These are phyloP conservation scores for Nitzschia inconspicua DNA, from an alignment of 108 stramenopile species.

Conservation along the genomic window DNA sequence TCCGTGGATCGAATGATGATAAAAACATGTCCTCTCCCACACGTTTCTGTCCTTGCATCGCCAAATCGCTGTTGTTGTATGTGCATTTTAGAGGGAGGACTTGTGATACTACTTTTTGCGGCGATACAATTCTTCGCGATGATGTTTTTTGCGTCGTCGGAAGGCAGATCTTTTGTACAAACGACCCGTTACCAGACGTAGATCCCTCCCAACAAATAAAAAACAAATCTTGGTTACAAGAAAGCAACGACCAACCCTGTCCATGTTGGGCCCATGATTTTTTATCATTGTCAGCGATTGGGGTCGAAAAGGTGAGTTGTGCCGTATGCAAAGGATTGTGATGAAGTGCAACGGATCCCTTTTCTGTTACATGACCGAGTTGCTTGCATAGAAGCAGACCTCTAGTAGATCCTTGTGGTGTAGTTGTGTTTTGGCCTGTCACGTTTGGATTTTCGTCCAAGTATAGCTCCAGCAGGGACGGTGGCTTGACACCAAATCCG, in stretches of 20 bases:
- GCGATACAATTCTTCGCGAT: background rate
- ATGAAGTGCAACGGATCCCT: slow-evolving; percentile 5
- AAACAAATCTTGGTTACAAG: slow-evolving; percentile 20
- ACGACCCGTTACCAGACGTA: slow-evolving; percentile 38
- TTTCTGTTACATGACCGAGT: background rate
- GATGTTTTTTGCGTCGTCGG: background rate
- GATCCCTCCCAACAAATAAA: slow-evolving; percentile 85
- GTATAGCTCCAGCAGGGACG: slow-evolving; percentile 6
- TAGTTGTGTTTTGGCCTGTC: too few species aligned
- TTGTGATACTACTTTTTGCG: background rate
- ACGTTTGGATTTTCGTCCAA: slow-evolving; percentile 1
- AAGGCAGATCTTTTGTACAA: slow-evolving; percentile 32
- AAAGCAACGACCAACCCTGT: slow-evolving; percentile 71
- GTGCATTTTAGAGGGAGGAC: background rate
- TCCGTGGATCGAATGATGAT: background rate
- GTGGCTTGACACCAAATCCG: slow-evolving; percentile 8
- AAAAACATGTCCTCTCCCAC: background rate
- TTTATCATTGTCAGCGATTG: background rate
- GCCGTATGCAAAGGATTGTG: slow-evolving; percentile 12
- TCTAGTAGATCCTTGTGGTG: too few species aligned
- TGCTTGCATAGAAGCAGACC: too few species aligned
- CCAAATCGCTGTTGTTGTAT: slow-evolving; percentile 5
- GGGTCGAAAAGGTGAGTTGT: too few species aligned
- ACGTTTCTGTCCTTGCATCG: slow-evolving; percentile 1
- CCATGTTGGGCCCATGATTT: slow-evolving; percentile 14